Percentiles rank a stretch among this genome's conserved stretches.
Conservation (phyloP, 1,284 basidiomycete species). For the Athelia psychrophila region DNA sequence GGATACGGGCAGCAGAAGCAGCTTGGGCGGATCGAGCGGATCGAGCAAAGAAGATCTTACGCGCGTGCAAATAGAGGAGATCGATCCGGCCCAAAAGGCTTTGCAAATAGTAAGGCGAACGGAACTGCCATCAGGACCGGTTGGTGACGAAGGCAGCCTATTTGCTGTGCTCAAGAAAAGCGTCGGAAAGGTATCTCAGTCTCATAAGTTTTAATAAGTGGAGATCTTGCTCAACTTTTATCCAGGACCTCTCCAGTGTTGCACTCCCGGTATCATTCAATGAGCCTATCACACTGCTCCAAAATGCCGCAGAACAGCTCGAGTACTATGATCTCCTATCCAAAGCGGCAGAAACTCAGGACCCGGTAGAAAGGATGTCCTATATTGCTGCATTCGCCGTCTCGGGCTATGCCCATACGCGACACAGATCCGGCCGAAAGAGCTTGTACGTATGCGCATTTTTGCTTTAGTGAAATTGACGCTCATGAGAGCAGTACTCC, state of each 20-base stretch:
- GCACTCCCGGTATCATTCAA: conserved; percentile 87
- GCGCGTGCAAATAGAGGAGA: conserved; percentile 7
- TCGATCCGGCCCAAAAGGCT: conserved; percentile 12
- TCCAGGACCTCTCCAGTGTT: conserved; percentile 81
- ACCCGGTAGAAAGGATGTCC: conserved; percentile 71
- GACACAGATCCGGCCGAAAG: conserved; percentile 77
- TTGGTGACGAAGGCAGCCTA: conserved; percentile 84
- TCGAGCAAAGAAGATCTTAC: conserved; percentile 8
- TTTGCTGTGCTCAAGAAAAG: conserved; percentile 90
- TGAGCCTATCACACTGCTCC: conserved; percentile 81
- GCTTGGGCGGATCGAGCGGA: conserved; percentile 1
- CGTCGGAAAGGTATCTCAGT: conserved; percentile 71
- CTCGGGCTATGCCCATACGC: conserved; percentile 80
- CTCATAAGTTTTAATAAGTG: background rate
- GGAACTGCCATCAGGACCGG: conserved; percentile 60
- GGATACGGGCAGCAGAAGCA: conserved; percentile 23
- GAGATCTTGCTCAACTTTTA: background rate
- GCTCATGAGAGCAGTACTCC: conserved; percentile 59
- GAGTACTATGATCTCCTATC: conserved; percentile 76
- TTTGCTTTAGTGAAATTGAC: conserved; percentile 4
- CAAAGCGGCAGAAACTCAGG: conserved; percentile 60
- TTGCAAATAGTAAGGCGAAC: conserved; percentile 51
- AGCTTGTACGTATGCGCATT: conserved; percentile 65
- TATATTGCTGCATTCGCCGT: conserved; percentile 83
- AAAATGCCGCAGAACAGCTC: conserved; percentile 79